Evolutionary conservation across 176 grass and related monocot species (phyloP), one percentile per base, ranked within the genome.

Genomic region (Musa acuminata): DNA sequence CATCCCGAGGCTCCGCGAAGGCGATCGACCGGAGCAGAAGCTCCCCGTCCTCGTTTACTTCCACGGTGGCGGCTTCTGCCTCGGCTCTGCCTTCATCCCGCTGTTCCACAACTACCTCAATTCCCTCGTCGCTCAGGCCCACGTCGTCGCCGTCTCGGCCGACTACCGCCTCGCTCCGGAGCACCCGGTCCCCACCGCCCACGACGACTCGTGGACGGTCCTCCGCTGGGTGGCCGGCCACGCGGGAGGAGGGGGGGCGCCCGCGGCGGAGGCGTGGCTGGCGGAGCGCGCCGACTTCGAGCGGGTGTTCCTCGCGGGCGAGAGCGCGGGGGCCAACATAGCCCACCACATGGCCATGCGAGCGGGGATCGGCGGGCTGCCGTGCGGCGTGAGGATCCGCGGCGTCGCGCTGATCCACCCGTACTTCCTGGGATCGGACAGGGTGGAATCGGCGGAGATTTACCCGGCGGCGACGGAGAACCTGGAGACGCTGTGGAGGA

Each of bases 111-210:
- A 49, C 82, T 83, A 85, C 85, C 76, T 77, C 26, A 81, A 75
- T 27, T 80, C 85, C 20, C 81, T 94, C 63, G 85, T 80, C 51
- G 75, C 91, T n/a, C 60, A 71, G 51, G 74, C 85, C 48, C 53
- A 55, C 0, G 74, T 83, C 52, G 2, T 89, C 69, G 86, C 76
- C n/a, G 48, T 89, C 64, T 96, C 89, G 58, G 84, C 84, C 22
- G 72, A 96, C 67, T 96, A 96, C 74, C 92, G 89, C 78, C 92
- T 89, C 64, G 92, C 87, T 3, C 92, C 89, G 16, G 92, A 96
- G 78, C 86, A 96, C 75, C 84, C 84, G 6, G 49, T 89, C 75
- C 87, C 87, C 1, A 71, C 78, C 7, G 85, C 85, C 1, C 75
- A 80, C 79, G 87, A 86, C 59, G 87, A 94, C 79, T 66, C 90